Evolutionary conservation across 2,329 filamentous ascomycete genomes (phyloP), one percentile per base, ranked within the genome.

Genomic region (Epicoccum nigrum): DNA sequence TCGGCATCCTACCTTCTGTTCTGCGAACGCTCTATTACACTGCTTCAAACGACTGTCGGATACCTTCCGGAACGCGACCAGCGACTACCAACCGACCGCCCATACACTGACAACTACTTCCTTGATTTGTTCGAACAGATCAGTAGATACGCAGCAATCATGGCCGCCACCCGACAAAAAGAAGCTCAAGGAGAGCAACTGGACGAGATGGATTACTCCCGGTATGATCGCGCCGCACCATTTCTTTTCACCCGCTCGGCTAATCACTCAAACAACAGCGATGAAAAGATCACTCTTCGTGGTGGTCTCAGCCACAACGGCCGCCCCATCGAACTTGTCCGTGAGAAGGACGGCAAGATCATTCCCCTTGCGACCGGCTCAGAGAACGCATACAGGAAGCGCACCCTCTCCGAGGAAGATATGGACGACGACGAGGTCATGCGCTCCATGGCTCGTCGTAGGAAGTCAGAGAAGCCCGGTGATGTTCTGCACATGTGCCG

Each of bases 81-180:
- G 77, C 87, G 87, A 62, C 86, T 90, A 72, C 88, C 90, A 54
- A 81, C 85, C 75, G 93, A 97, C 75, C 87, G 89, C 67, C 91
- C 92, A 62, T 97, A 97, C 81, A 94, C 88, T 82, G 91, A 89
- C 83, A 90, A 90, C 71, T 97, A 97, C 77, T 97, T 97, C 73
- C 88, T 97, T 77, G 93, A 97, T 79, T 86, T 97, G 55, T 87
- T 95, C 73, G 90, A 95, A 73, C 92, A 97, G 83, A 92, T 97
- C 65, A 85, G 87, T 72, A 85, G 90, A 72, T 96, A 96, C 84
- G 92, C 91, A 55, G 84, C 86, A 67, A 89, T 94, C 72, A 86
- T 97, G 66, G 86, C 87, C 58, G 86, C 86, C 62, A 84, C 86
- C 60, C 87, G 90, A 68, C 83, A 88, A 67, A 86, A 85, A 67